Evolutionary conservation across 1,284 basidiomycete species (phyloP).

Genomic region (Cutaneotrichosporon curvatum): DNA sequence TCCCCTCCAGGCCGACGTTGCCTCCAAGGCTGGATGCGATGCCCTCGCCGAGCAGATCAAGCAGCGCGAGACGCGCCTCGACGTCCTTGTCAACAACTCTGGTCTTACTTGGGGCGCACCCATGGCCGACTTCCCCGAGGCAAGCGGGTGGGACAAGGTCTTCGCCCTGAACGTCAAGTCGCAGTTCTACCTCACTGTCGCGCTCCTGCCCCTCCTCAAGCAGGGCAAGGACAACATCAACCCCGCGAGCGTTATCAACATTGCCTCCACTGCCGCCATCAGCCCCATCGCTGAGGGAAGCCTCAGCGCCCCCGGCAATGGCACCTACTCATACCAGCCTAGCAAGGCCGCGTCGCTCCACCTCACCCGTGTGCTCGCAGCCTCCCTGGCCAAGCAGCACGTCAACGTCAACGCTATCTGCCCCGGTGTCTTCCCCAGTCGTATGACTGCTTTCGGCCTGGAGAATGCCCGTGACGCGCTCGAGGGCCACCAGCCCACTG

Average conservation of each 20-base stretch:
- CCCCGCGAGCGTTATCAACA: conserved; percentile 26
- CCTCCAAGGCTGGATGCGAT: conserved; percentile 20
- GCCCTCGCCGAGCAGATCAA: conserved; percentile 13
- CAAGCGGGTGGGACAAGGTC: conserved; percentile 18
- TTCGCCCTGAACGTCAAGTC: conserved; percentile 22
- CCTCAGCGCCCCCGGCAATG: conserved; percentile 20
- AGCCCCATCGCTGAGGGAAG: conserved; percentile 17
- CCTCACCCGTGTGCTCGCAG: conserved; percentile 23
- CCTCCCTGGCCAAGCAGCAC: conserved; percentile 24
- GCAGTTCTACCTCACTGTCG: conserved; percentile 25
- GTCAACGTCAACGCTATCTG: conserved; percentile 33
- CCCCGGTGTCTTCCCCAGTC: conserved; percentile 34
- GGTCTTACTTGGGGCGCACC: conserved; percentile 22
- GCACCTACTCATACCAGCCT: conserved; percentile 20
- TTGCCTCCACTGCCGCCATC: conserved; percentile 25
- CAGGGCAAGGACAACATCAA: conserved; percentile 17
- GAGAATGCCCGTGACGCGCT: conserved; percentile 19
- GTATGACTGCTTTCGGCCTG: conserved; percentile 30
- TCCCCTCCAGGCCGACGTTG: conserved; percentile 26
- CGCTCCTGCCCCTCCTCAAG: conserved; percentile 21
- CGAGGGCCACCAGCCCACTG: conserved; percentile 19
- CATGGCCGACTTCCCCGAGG: conserved; percentile 20
- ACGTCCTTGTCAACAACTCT: conserved; percentile 41
- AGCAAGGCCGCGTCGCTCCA: conserved; percentile 20
- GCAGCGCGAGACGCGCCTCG: conserved; percentile 23